Conservation (phyloP, 1,284 basidiomycete genomes). For the Leccinum insigne region DNA sequence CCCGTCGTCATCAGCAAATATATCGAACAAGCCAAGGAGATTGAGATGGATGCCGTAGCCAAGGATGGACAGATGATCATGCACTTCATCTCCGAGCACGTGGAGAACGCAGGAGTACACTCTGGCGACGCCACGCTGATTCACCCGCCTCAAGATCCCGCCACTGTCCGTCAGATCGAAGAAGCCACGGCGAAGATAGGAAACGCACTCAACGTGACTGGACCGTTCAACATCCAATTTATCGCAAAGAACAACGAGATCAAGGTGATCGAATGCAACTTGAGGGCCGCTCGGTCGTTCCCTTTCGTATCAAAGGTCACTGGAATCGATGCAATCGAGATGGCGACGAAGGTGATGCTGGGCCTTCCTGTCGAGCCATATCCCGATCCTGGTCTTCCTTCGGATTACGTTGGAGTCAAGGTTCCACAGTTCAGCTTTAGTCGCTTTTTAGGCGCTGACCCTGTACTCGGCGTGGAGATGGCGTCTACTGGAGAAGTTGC, state of each 20-base stretch:
- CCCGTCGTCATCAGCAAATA: constrained; percentile 99
- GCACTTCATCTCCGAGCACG: constrained; percentile 99
- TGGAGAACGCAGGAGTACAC: constrained; percentile 96
- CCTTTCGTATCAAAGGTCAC: constrained; percentile 99
- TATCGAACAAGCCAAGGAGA: constrained; percentile 99
- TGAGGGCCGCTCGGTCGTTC: constrained; percentile 97
- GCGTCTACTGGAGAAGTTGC: constrained; percentile 99
- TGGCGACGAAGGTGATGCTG: constrained; percentile 99
- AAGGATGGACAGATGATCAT: constrained; percentile 97
- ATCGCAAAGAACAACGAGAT: constrained; percentile 99
- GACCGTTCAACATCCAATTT: constrained; percentile 99
- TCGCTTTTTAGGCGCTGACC: constrained; percentile 94
- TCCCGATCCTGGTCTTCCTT: constrained; percentile 84
- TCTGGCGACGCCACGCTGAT: constrained; percentile 92
- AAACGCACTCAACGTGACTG: constrained; percentile 97
- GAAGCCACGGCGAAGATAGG: constrained; percentile 98
- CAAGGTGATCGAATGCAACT: constrained; percentile 99
- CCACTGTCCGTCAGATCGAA: constrained; percentile 95
- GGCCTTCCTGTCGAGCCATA: constrained; percentile 89
- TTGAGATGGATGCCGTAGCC: constrained; percentile 99
- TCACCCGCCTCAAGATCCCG: constrained; percentile 96
- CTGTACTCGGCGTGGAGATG: constrained; percentile 99
- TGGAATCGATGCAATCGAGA: constrained; percentile 95
- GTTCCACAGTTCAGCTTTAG: constrained; percentile 99
- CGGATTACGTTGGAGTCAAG: constrained; percentile 97